Base-by-base conservation (phyloP, 805 yeast species). In the Saturnispora diversa region DNA sequence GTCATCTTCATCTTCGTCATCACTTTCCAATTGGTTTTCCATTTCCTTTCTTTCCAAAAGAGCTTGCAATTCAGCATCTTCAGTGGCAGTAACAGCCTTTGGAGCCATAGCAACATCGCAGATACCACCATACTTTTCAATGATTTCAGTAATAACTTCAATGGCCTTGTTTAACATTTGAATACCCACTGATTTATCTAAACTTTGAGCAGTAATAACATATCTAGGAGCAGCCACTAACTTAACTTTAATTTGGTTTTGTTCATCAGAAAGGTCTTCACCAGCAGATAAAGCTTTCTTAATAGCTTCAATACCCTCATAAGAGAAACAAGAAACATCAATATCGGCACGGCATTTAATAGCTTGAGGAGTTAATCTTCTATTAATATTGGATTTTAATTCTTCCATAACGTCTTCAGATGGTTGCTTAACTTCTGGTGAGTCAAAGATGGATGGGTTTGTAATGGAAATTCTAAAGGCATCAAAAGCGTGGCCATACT, bases 271-370 rank as follows among this genome's bases (percentile, higher is more conserved):
- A 37, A 83, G 65, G 7, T 69, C 75, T 68, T 90, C 97, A 41
- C 95, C 97, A 19, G 88, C 83, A 49, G 73, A 69, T 50, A 92
- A 74, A 19, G 98, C 95, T 43, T 71, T 72, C 65, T 88, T 90
- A 59, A 92, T 88, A 50, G 98, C 98, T 60, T 88, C 95, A 51
- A 92, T 86, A 62, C 98, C 98, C 64, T 92, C 97, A 64, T 92
- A 92, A 46, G 88, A 74, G 68, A 90, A 92, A 63, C 98, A 92
- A 11, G 97, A 86, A 32, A 92, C 97, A 65, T 90, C 97, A 36
- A 92, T 83, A 62, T 92, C 97, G n/a, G 98, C 95, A 66, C 98
- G 83, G 58, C 94, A 83, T 69, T 90, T 92, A 53, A 87, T 87
- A 29, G 97, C 95, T 68, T 88, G 97, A 47, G 98, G 98, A 26